These are phyloP conservation scores for Erysiphe pulchra DNA, from an alignment of 2,329 filamentous ascomycete species.

Conservation along the genomic window DNA sequence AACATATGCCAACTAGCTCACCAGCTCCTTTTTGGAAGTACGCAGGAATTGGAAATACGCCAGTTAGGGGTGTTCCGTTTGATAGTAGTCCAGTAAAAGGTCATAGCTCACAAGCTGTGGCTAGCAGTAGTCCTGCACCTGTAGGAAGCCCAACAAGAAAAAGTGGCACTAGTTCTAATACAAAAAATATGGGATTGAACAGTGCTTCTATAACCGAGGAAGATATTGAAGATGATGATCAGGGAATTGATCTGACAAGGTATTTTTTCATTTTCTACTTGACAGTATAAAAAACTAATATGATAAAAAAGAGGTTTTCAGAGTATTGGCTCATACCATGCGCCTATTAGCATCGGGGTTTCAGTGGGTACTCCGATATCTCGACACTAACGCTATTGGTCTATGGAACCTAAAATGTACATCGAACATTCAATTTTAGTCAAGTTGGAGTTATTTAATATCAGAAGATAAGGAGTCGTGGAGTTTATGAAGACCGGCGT, in stretches of 20 bases:
- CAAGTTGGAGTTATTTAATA: too few species aligned
- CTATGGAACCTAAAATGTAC: too few species aligned
- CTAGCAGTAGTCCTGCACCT: slow-evolving; percentile 28
- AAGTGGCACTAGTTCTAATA: background rate
- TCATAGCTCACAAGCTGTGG: slow-evolving; percentile 11
- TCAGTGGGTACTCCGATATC: background rate
- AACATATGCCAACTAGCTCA: slow-evolving; percentile 66
- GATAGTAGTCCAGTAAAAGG: slow-evolving; percentile 33
- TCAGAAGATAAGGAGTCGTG: too few species aligned
- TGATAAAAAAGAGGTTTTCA: slow-evolving; percentile 25
- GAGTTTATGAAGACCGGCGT: too few species aligned
- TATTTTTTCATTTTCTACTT: slow-evolving; percentile 2
- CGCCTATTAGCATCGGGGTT: slow-evolving; percentile 6
- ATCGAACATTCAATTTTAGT: too few species aligned
- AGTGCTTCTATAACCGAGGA: slow-evolving; percentile 6
- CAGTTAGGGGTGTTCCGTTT: slow-evolving; percentile 25
- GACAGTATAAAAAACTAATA: background rate
- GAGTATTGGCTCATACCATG: slow-evolving; percentile 35
- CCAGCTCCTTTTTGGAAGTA: slow-evolving; percentile 80
- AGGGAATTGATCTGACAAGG: slow-evolving; percentile 12
- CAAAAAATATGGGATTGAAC: slow-evolving; percentile 3
- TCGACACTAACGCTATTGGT: background rate
- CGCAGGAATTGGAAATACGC: slow-evolving; percentile 50
- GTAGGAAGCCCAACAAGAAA: slow-evolving; percentile 10
- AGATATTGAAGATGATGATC: slow-evolving; percentile 10